These are phyloP conservation scores for Apiotrichum siamense DNA, from an alignment of 1,284 basidiomycete genomes.

Conservation along the genomic window DNA sequence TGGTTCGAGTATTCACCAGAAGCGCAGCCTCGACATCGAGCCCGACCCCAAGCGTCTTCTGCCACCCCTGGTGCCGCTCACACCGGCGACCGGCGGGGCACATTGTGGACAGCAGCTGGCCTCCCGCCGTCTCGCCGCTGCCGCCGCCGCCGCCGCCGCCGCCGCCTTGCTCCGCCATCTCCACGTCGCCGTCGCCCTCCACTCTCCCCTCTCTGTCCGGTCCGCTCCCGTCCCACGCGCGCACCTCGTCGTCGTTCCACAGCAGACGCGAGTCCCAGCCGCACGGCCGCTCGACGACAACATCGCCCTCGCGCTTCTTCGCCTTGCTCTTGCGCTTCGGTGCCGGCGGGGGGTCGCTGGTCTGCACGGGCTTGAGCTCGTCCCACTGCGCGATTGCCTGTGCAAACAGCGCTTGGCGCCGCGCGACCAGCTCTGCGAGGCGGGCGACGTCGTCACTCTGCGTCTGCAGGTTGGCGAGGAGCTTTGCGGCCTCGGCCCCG, in stretches of 20 bases:
- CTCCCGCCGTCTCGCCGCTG: neutral
- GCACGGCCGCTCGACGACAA: slow-evolving; percentile 32
- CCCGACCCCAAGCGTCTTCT: slow-evolving; percentile 27
- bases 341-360: slow-evolving; percentile 4
- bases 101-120: neutral
- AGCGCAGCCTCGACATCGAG: slow-evolving; percentile 30
- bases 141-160: too few relatives aligned
- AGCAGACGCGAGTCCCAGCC: slow-evolving; percentile 32
- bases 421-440: slow-evolving; percentile 20
- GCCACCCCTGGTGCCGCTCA: slow-evolving; percentile 43
- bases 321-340: slow-evolving; percentile 25
- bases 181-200: slow-evolving; percentile 1
- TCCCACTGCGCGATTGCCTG: slow-evolving; percentile 25
- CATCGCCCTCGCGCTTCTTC: slow-evolving; percentile 15
- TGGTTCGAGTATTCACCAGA: slow-evolving; percentile 18
- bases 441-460: slow-evolving; percentile 17
- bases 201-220: neutral
- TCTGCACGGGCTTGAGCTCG: neutral
- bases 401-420: slow-evolving; percentile 26
- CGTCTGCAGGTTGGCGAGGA: slow-evolving; percentile 6
- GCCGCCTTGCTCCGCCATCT: slow-evolving; percentile 3
- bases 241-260: slow-evolving; percentile 28
- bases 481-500: neutral
- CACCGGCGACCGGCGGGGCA: slow-evolving; percentile 28
- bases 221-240: slow-evolving; percentile 10